These are phyloP conservation scores for Suhomyces kilbournensis DNA, from an alignment of 805 yeast species.

Conservation along the genomic window DNA sequence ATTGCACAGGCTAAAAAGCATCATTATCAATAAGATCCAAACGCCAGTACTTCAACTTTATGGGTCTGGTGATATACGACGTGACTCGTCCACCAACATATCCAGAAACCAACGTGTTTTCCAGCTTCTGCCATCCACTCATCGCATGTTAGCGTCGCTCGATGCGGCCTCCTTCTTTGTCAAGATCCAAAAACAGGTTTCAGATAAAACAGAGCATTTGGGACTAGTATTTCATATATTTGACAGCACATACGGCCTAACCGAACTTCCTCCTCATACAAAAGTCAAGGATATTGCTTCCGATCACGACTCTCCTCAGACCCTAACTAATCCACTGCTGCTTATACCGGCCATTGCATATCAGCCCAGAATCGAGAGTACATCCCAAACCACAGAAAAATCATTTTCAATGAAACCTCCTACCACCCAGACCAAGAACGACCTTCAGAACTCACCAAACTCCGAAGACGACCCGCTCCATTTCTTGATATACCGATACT, in stretches of 20 bases:
- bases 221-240: constrained; percentile 13
- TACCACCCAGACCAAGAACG: neutral
- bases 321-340: neutral
- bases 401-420: constrained; percentile 20
- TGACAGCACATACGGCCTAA: constrained; percentile 11
- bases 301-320: neutral
- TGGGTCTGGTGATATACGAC: neutral
- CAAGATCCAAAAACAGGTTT: constrained; percentile 10
- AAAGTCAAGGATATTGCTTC: constrained; percentile 7
- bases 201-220: constrained; percentile 11
- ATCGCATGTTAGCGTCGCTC: constrained; percentile 7
- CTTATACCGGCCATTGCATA: neutral
- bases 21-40: constrained; percentile 3
- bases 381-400: neutral
- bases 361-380: neutral
- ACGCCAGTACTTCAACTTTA: neutral
- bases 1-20: constrained; percentile 8
- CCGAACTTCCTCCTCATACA: constrained; percentile 8
- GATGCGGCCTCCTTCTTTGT: constrained; percentile 11
- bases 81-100: neutral
- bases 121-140: constrained; percentile 5
- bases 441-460: neutral
- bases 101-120: constrained; percentile 6
- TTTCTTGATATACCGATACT: constrained; percentile 35
- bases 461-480: constrained; percentile 20